These are phyloP conservation scores for Aureobasidium sp. DNA, from an alignment of 2,329 filamentous ascomycete species.

Conservation along the genomic window DNA sequence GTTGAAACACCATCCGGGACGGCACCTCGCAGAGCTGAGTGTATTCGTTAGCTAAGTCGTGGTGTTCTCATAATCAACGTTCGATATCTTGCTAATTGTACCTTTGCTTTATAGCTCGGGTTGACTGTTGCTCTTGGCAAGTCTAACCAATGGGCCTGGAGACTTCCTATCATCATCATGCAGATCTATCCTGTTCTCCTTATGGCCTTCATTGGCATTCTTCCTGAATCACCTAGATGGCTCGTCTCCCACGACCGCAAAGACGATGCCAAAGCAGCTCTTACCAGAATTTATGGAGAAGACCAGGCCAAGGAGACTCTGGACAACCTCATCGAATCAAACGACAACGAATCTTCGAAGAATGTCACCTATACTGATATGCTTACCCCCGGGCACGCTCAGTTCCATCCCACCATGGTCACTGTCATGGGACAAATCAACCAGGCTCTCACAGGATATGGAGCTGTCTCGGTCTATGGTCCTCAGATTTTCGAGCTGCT, in stretches of 20 bases:
- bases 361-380: constrained; percentile 48
- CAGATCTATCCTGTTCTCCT: constrained; percentile 49
- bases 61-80: no score
- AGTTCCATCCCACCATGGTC: constrained; percentile 53
- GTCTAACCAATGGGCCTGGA: constrained; percentile 52
- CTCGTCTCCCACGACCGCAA: constrained; percentile 43
- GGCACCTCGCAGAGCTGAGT: no score
- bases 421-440: constrained; percentile 57
- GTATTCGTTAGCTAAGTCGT: no score
- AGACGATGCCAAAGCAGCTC: constrained; percentile 42
- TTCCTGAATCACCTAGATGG: constrained; percentile 53
- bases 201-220: constrained; percentile 41
- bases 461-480: constrained; percentile 54
- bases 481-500: constrained; percentile 57
- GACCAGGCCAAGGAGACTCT: constrained; percentile 40
- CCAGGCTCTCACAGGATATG: constrained; percentile 50
- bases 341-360: constrained; percentile 41
- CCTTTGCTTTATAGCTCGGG: constrained; percentile 24
- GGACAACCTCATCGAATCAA: constrained; percentile 42
- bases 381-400: constrained; percentile 44
- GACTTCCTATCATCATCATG: constrained; percentile 53
- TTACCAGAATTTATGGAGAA: constrained; percentile 43
- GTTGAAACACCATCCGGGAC: no score
- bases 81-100: no score
- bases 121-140: constrained; percentile 48